Conservation (phyloP, 805 yeast species). For the Candida ortonii region DNA sequence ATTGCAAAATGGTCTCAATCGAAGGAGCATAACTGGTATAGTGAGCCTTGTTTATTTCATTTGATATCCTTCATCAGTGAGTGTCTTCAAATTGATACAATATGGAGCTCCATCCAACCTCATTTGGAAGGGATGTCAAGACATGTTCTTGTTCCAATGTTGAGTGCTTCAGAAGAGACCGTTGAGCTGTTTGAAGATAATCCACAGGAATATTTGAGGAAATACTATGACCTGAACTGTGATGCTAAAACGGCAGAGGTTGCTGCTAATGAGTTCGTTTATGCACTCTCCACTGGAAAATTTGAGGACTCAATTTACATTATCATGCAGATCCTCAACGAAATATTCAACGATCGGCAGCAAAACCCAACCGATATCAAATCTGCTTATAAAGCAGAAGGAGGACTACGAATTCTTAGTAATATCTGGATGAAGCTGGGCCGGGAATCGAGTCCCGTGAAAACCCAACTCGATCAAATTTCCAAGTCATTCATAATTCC, state of each 20-base stretch:
- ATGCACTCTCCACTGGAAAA: conserved; percentile 13
- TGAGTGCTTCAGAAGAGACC: conserved; percentile 66
- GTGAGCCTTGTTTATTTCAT: conserved; percentile 59
- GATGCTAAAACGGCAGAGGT: conserved; percentile 48
- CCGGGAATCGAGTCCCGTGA: conserved; percentile 50
- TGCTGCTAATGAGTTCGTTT: conserved; percentile 45
- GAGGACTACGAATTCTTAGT: conserved; percentile 72
- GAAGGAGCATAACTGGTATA: conserved; percentile 52
- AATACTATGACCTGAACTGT: conserved; percentile 55
- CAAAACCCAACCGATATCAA: conserved; percentile 34
- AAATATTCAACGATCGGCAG: conserved; percentile 37
- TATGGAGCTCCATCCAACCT: conserved; percentile 66
- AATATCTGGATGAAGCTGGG: conserved; percentile 56
- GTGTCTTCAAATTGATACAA: conserved; percentile 49
- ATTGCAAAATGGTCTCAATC: conserved; percentile 66
- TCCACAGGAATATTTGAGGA: conserved; percentile 83
- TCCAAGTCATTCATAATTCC: conserved; percentile 63
- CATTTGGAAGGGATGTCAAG: conserved; percentile 62
- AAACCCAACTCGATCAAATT: conserved; percentile 60
- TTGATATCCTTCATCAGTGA: conserved; percentile 59
- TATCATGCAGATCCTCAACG: conserved; percentile 52
- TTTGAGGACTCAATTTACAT: conserved; percentile 46
- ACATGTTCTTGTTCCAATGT: conserved; percentile 71
- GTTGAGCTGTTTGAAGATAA: conserved; percentile 79
- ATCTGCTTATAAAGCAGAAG: conserved; percentile 61